Conservation (phyloP, 257 asterid species). For the Cynanchum wilfordii region DNA sequence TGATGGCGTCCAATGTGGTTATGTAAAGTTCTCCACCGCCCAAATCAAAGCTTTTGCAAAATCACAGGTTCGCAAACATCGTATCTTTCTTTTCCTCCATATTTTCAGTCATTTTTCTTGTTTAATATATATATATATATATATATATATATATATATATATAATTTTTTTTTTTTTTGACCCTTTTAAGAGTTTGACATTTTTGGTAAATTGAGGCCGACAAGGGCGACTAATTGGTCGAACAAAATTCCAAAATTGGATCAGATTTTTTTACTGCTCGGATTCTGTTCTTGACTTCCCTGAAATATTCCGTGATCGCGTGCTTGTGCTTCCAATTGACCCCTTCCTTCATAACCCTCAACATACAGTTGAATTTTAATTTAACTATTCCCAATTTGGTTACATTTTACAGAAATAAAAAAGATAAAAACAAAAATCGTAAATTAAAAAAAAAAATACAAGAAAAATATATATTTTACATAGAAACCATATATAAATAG, state of each 20-base stretch:
- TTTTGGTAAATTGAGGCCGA: not conserved
- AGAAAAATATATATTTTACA: too few species aligned
- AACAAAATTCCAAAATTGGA: not conserved
- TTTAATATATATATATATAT: too few species aligned
- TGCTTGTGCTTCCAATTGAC: not conserved
- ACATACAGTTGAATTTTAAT: not conserved
- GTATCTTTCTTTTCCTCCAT: not conserved
- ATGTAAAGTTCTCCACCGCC: slow-evolving; percentile 33
- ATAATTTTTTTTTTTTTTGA: too few species aligned
- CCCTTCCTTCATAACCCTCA: not conserved
- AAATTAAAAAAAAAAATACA: too few species aligned
- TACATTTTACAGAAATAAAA: too few species aligned
- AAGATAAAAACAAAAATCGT: too few species aligned
- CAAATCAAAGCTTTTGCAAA: slow-evolving; percentile 58
- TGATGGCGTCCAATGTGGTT: slow-evolving; percentile 52
- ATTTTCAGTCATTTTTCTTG: too few species aligned
- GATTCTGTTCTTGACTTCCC: not conserved
- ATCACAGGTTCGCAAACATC: slow-evolving; percentile 44
- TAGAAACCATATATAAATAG: too few species aligned
- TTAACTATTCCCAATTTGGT: too few species aligned
- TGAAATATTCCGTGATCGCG: not conserved
- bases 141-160: too few species aligned
- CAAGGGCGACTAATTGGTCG: not conserved
- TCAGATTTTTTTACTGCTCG: not conserved
- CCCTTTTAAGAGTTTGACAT: not conserved